Base-by-base conservation (phyloP, 2,329 filamentous ascomycete genomes). In the Emergomyces orientalis region DNA sequence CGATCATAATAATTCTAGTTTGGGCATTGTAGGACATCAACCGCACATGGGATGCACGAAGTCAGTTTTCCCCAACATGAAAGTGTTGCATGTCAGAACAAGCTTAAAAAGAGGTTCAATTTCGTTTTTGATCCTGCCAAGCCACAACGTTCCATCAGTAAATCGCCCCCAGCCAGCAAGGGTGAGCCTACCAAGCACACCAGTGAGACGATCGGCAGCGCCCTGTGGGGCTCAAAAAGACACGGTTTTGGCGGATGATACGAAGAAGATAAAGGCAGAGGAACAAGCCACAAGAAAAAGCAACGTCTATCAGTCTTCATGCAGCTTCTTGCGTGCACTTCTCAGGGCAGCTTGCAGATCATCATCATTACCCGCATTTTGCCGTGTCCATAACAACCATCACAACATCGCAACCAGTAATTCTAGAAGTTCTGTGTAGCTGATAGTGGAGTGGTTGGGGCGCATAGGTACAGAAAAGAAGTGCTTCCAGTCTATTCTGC, bases 121-220 rank as follows among this genome's bases (percentile, higher is more conserved):
- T 30, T 19, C 9, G 22, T 2, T 8, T 17, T 13, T 45, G 25
- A 59, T 45, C 56, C 39, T 41, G 59, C 59, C 59, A 61, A 61
- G 59, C 45, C 19, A 11, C 45, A 39, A 54, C 45, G 59, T 61
- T 61, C 47, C 59, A 61, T 61, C 45, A 32, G 27, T 8, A 3
- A 51, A 25, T 27, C 17, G 19, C 43, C 19, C 14, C 9, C 43
- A 45, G 41, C 19, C 34, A 37, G 34, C 8, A 37, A 37, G n/a
- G n/a, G n/a, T n/a, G n/a, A n/a, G n/a, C n/a, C n/a, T n/a, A n/a
- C n/a, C n/a, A n/a, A n/a, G n/a, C n/a, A n/a, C 37, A 45, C 6
- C n/a, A 43, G 39, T 22, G 9, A 19, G 49, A 30, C 11, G 59
- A 61, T 61, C 59, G 49, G 32, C 59, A 52, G 19, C 27, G 17